These are phyloP conservation scores for Melanogaster broomeanus DNA, from an alignment of 768 basidiomycete species.

Conservation along the genomic window DNA sequence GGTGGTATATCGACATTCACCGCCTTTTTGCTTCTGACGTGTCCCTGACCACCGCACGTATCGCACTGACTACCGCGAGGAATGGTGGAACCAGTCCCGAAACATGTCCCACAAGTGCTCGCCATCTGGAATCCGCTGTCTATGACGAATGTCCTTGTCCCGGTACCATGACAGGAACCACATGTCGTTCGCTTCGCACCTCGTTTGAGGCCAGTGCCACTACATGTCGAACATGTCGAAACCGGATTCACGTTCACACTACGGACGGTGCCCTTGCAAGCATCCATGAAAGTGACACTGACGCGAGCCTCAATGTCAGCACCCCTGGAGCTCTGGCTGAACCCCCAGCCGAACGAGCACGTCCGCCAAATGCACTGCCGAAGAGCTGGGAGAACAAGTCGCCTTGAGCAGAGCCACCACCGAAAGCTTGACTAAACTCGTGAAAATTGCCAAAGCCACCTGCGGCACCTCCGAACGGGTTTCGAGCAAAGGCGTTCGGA, in stretches of 20 bases:
- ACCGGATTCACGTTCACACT: slow-evolving; percentile 80
- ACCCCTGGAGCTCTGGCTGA: slow-evolving; percentile 54
- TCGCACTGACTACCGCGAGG: slow-evolving; percentile 79
- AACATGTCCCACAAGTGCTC: slow-evolving; percentile 82
- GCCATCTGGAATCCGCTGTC: slow-evolving; percentile 97
- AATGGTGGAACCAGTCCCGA: slow-evolving; percentile 77
- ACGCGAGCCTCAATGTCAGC: slow-evolving; percentile 81
- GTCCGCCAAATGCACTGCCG: slow-evolving; percentile 59
- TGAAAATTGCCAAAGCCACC: slow-evolving; percentile 76
- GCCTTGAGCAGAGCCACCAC: slow-evolving; percentile 42
- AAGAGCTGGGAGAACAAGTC: slow-evolving; percentile 91
- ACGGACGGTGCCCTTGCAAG: slow-evolving; percentile 85
- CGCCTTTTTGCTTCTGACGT: slow-evolving; percentile 76
- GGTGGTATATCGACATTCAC: slow-evolving; percentile 84
- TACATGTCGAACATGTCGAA: slow-evolving; percentile 80
- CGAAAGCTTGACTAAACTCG: slow-evolving; percentile 65
- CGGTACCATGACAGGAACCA: slow-evolving; percentile 79
- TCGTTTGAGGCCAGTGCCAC: slow-evolving; percentile 81
- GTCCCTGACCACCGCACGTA: slow-evolving; percentile 83
- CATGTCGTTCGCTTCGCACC: slow-evolving; percentile 85
- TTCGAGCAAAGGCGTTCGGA: slow-evolving; percentile 74
- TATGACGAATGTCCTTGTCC: slow-evolving; percentile 86
- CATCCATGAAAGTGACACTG: slow-evolving; percentile 85
- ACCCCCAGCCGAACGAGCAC: slow-evolving; percentile 42
- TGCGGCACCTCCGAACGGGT: slow-evolving; percentile 47